Conservation (phyloP, 2,329 filamentous ascomycete genomes). For the Talaromyces sp. region DNA sequence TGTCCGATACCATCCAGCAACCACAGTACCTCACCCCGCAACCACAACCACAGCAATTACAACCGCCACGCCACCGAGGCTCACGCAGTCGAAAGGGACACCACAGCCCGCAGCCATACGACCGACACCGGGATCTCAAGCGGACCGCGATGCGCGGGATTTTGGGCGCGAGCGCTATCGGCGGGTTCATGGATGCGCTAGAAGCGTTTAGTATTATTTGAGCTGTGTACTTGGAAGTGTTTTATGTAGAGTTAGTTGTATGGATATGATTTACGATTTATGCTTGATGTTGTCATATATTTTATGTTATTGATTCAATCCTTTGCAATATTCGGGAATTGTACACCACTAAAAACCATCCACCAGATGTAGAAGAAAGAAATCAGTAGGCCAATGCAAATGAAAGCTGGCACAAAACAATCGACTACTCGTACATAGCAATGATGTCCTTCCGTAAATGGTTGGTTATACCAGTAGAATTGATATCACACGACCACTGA, state of each 20-base stretch:
- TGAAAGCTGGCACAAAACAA: too few species aligned
- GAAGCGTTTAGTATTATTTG: conserved; percentile 23
- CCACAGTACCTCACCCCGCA: conserved; percentile 11
- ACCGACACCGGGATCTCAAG: conserved; percentile 22
- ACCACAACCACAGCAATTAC: conserved; percentile 16
- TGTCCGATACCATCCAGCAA: conserved; percentile 2
- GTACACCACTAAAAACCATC: too few species aligned
- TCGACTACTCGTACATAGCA: too few species aligned
- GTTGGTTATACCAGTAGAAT: too few species aligned
- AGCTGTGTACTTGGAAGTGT: neutral
- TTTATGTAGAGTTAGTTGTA: neutral
- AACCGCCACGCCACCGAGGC: conserved; percentile 5
- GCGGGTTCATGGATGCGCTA: conserved; percentile 35
- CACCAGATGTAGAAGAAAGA: too few species aligned
- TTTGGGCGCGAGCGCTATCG: conserved; percentile 30
- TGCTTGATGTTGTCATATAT: too few species aligned
- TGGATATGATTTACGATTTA: neutral
- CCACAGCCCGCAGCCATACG: conserved; percentile 7
- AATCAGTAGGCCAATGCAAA: too few species aligned
- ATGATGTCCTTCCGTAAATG: too few species aligned
- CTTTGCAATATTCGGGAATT: too few species aligned
- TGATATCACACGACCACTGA: too few species aligned
- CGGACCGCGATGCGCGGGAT: conserved; percentile 31
- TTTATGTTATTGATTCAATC: too few species aligned
- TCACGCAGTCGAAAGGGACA: conserved; percentile 12